Conservation (phyloP, 2,329 filamentous ascomycete genomes). For the Xylaria sp. region DNA sequence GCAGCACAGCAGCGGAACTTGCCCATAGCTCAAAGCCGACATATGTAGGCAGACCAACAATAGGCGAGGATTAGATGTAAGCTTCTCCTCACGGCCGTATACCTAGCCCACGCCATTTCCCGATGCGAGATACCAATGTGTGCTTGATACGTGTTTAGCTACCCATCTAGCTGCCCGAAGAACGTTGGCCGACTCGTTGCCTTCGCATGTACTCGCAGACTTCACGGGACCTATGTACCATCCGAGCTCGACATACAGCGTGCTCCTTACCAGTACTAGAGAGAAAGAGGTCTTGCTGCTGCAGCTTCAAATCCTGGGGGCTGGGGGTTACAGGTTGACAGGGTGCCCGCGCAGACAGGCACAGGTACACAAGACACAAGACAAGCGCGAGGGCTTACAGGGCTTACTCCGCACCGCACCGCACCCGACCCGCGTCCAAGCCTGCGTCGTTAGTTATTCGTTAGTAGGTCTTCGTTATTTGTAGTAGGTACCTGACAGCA, state of each 20-base stretch:
- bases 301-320: conserved; percentile 12
- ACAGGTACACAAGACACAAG: not conserved
- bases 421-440: conserved; percentile 4
- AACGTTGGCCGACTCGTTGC: not conserved
- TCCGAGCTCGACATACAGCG: not conserved
- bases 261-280: conserved; percentile 4
- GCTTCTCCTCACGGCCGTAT: conserved; percentile 14
- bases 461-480: not conserved
- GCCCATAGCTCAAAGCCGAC: conserved; percentile 19
- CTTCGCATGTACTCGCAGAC: conserved; percentile 11
- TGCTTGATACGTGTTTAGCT: conserved; percentile 15
- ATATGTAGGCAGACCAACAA: conserved; percentile 22
- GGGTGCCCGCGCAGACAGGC: not conserved
- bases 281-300: conserved; percentile 25
- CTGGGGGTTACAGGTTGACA: conserved; percentile 11
- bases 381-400: not conserved
- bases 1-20: conserved; percentile 3
- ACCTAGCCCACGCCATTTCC: not conserved
- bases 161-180: not conserved
- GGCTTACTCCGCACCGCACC: conserved; percentile 7
- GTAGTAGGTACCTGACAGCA: conserved; percentile 8
- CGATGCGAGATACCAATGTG: conserved; percentile 12
- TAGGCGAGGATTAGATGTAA: conserved; percentile 22
- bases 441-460: not conserved
- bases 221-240: conserved; percentile 20